Percentiles rank a stretch among this genome's conserved stretches.
Conservation (phyloP, 306 rosid genomes). For the Pueraria montana region DNA sequence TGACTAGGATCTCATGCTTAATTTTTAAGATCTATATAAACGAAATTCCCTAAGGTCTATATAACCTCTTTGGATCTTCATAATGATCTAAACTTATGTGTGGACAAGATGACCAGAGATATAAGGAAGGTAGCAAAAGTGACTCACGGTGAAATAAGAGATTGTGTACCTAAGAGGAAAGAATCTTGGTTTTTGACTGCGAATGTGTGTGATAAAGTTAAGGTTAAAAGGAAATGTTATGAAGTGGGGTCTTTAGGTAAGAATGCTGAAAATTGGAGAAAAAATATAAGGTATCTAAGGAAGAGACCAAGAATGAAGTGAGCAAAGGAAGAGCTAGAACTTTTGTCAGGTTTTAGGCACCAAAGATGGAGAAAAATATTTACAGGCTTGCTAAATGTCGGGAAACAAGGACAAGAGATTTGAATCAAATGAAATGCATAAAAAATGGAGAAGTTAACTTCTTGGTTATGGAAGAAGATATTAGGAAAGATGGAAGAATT, state of each 20-base stretch:
- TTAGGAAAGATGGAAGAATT: background rate
- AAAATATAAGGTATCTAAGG: background rate
- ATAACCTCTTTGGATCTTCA: background rate
- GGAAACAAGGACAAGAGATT: background rate
- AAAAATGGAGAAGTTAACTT: background rate
- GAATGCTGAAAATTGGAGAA: background rate
- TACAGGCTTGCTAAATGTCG: background rate
- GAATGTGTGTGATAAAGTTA: background rate
- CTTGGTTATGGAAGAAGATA: background rate
- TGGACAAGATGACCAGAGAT: slow-evolving; percentile 1
- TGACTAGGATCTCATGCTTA: slow-evolving; percentile 12
- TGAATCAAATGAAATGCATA: background rate
- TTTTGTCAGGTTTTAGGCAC: background rate
- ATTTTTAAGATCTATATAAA: slow-evolving; percentile 14
- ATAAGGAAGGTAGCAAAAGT: background rate
- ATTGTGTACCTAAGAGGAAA: background rate
- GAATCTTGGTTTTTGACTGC: background rate
- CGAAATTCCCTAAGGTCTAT: background rate
- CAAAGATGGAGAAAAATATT: background rate
- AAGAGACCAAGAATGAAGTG: background rate
- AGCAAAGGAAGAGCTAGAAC: background rate
- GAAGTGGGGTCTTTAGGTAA: background rate
- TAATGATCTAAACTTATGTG: background rate
- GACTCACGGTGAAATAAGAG: background rate
- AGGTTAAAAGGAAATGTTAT: background rate